phyloP scores from a whole-genome alignment of 441 rosid genomes.

The Manihot esculenta region DNA sequence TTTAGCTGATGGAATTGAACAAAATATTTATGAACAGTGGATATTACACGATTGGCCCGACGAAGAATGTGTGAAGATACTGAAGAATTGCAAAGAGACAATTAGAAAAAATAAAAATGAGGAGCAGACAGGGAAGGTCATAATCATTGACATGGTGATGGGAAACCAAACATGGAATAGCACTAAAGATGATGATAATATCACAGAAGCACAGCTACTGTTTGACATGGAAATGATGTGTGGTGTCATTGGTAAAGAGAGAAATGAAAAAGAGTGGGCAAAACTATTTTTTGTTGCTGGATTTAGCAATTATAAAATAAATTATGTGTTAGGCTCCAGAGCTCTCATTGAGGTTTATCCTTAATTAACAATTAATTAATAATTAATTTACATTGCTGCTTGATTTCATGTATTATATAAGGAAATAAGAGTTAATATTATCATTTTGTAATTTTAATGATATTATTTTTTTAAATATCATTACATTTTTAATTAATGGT shows the following conservation, averaged over 20 bases:
- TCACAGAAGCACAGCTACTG: slow-evolving; percentile 21
- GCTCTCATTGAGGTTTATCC: slow-evolving; percentile 4
- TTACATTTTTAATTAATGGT: no score
- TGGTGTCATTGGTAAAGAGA: neutral
- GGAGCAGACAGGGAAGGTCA: neutral
- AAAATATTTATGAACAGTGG: neutral
- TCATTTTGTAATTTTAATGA: no score
- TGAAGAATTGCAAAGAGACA: slow-evolving; percentile 18
- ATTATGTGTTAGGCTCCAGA: slow-evolving; percentile 21
- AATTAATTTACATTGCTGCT: no score
- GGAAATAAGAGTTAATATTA: no score
- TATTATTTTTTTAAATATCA: no score
- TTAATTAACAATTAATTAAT: neutral
- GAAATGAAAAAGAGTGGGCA: slow-evolving; percentile 36
- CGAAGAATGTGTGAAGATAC: slow-evolving; percentile 16
- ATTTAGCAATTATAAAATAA: slow-evolving; percentile 32
- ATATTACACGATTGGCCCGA: slow-evolving; percentile 1
- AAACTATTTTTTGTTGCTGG: slow-evolving; percentile 32
- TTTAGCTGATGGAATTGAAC: neutral
- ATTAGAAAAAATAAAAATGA: neutral
- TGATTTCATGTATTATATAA: no score
- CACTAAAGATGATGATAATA: neutral
- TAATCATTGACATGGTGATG: slow-evolving; percentile 25
- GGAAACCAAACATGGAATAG: neutral
- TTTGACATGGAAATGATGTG: slow-evolving; percentile 29